Evolutionary conservation across 2,329 filamentous ascomycete genomes (phyloP), one percentile per base, ranked within the genome.

Genomic region (Corinectria fuckeliana): DNA sequence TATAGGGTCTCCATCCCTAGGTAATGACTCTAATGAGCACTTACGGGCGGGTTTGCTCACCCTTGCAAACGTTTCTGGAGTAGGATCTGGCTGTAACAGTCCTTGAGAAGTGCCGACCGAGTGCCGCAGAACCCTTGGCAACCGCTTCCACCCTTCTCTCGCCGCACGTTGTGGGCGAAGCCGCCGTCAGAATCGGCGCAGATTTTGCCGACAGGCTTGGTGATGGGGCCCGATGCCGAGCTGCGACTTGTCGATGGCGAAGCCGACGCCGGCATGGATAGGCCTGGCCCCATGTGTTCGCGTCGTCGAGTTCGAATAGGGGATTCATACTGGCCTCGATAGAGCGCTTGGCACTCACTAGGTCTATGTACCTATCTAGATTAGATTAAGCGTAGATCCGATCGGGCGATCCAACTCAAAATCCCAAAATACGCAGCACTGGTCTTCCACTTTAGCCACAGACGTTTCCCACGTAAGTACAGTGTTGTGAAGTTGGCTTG

Each of bases 211-310:
- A 69, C 66, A n/a, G 74, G 74, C 9, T 56, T 55, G 16, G 68
- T 61, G 5, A 80, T 64, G n/a, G 74, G 70, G 3, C 64, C 54
- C 1, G 73, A 50, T 1, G 72, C 30, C 73, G 58, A 80, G 78
- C 13, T 45, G 45, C 10, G 68, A 70, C 60, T 80, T 80, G 59
- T 78, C 71, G 8, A 81, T 69, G 2, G 69, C 57, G 18, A 41
- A 14, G 38, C 38, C 38, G 20, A 41, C 38, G 20, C 38, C 38
- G 38, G 38, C 38, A 9, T 41, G 38, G 38, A 41, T 63, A n/a
- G n/a, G n/a, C n/a, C n/a, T n/a, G n/a, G n/a, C n/a, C n/a, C n/a
- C n/a, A n/a, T n/a, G n/a, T n/a, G n/a, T n/a, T n/a, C n/a, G n/a
- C n/a, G n/a, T n/a, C n/a, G n/a, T n/a, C n/a, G n/a, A n/a, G n/a